Percentiles rank a stretch among this genome's conserved stretches.
Evolutionary conservation across 495 filamentous ascomycete species (phyloP).

Genomic region (Tuber calosporum): DNA sequence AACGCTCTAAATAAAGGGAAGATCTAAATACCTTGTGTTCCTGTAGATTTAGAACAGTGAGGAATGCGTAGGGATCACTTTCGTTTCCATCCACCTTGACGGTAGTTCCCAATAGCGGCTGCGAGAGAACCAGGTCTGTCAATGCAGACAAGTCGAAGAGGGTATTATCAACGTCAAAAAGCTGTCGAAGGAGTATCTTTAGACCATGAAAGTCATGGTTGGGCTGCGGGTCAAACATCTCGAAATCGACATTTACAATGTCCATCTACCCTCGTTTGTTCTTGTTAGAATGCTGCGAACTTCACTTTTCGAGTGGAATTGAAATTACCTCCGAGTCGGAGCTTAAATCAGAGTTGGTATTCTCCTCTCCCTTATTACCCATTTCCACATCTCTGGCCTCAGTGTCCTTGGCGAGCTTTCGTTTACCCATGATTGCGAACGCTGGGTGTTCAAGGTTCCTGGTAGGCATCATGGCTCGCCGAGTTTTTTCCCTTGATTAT

Average conservation of each 20-base stretch:
- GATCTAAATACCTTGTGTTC: conserved; percentile 56
- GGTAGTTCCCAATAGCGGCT: conserved; percentile 82
- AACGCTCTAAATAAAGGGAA: neutral
- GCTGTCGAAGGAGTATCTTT: conserved; percentile 80
- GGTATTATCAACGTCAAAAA: conserved; percentile 81
- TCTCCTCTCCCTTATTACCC: conserved; percentile 42
- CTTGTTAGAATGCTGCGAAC: conserved; percentile 17
- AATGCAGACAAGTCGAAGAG: conserved; percentile 81
- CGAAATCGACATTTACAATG: conserved; percentile 93
- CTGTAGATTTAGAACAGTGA: conserved; percentile 77
- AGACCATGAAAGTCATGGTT: conserved; percentile 90
- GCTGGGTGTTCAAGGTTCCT: neutral
- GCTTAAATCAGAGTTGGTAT: conserved; percentile 42
- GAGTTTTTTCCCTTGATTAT: neutral
- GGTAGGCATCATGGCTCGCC: neutral
- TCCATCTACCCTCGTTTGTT: conserved; percentile 55
- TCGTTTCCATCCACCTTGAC: conserved; percentile 94
- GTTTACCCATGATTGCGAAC: conserved; percentile 47
- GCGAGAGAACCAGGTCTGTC: conserved; percentile 78
- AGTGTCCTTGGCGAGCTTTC: conserved; percentile 47
- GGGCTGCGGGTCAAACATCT: conserved; percentile 92
- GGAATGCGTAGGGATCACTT: conserved; percentile 87
- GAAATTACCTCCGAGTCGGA: conserved; percentile 46
- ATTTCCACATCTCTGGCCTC: conserved; percentile 45
- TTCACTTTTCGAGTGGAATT: neutral